phyloP scores from a whole-genome alignment of 1,139 yeast species.

The Blastobotrys illinoisensis region DNA sequence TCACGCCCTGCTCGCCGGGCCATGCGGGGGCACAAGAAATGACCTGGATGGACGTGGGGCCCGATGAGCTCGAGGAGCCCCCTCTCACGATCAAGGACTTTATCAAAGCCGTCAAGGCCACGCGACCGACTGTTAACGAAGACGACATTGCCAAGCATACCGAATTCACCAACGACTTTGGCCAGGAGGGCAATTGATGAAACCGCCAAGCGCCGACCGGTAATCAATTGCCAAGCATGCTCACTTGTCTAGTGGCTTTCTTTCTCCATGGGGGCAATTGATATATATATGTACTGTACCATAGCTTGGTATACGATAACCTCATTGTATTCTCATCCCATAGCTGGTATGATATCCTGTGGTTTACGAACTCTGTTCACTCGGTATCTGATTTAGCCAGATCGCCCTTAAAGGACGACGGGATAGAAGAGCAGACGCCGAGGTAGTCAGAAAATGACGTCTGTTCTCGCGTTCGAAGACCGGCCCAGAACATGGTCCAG shows the following conservation, averaged over 20 bases:
- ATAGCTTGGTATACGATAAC: background rate
- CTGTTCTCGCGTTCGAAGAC: slow-evolving; percentile 38
- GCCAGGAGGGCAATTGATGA: slow-evolving; percentile 88
- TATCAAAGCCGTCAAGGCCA: slow-evolving; percentile 82
- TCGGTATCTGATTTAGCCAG: too few species aligned
- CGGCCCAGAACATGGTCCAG: slow-evolving; percentile 71
- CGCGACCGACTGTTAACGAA: slow-evolving; percentile 91
- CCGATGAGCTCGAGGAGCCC: slow-evolving; percentile 88
- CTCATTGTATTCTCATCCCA: background rate
- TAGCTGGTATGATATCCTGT: too few species aligned
- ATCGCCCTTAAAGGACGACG: slow-evolving; percentile 34
- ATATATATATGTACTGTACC: background rate
- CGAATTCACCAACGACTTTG: slow-evolving; percentile 89
- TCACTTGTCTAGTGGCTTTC: too few species aligned
- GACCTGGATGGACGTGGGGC: slow-evolving; percentile 89
- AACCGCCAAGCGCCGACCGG: too few species aligned
- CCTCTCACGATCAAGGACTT: slow-evolving; percentile 86
- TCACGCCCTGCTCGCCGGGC: slow-evolving; percentile 96
- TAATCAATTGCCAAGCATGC: too few species aligned
- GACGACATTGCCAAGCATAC: slow-evolving; percentile 76
- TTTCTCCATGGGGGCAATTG: slow-evolving; percentile 89
- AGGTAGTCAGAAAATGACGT: slow-evolving; percentile 34
- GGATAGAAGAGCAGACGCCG: slow-evolving; percentile 39
- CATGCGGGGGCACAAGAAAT: slow-evolving; percentile 79
- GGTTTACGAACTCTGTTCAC: too few species aligned